Evolutionary conservation across 306 rosid species (phyloP).

Genomic region (Adenanthera pavonina): DNA sequence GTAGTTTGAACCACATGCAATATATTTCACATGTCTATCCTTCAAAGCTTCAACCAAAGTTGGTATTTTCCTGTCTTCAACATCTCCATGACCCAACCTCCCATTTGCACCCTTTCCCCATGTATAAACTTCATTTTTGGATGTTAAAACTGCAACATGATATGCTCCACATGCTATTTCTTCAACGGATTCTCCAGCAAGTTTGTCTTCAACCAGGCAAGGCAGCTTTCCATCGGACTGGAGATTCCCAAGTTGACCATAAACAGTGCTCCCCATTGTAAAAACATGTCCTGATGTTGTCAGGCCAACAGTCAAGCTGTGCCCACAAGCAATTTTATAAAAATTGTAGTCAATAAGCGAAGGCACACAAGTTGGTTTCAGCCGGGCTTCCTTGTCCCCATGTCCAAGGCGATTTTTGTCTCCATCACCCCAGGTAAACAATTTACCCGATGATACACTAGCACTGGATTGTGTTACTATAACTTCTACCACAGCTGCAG

Average conservation of each 20-base stretch:
- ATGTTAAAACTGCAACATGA: conserved; percentile 84
- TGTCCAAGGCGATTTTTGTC: conserved; percentile 98
- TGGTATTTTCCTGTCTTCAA: conserved; percentile 89
- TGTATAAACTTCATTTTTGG: conserved; percentile 90
- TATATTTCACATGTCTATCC: conserved; percentile 91
- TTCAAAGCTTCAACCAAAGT: conserved; percentile 87
- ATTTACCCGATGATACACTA: conserved; percentile 78
- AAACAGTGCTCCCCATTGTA: conserved; percentile 97
- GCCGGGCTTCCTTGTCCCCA: conserved; percentile 96
- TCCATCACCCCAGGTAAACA: conserved; percentile 99
- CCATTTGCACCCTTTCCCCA: conserved; percentile 99
- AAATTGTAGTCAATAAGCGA: conserved; percentile 84
- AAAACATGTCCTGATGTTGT: conserved; percentile 88
- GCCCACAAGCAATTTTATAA: conserved; percentile 95
- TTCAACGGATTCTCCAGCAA: conserved; percentile 76
- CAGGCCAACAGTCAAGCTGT: conserved; percentile 92
- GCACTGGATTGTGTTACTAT: conserved; percentile 92
- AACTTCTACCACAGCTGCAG: conserved; percentile 98
- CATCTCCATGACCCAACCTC: conserved; percentile 96
- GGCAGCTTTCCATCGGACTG: conserved; percentile 87
- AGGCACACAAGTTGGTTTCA: conserved; percentile 89
- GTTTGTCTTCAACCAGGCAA: conserved; percentile 81
- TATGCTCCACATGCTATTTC: conserved; percentile 96
- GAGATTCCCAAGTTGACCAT: conserved; percentile 98
- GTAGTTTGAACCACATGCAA: conserved; percentile 92